Evolutionary conservation across 768 basidiomycete species (phyloP).

Genomic region (Auriscalpium vulgare): DNA sequence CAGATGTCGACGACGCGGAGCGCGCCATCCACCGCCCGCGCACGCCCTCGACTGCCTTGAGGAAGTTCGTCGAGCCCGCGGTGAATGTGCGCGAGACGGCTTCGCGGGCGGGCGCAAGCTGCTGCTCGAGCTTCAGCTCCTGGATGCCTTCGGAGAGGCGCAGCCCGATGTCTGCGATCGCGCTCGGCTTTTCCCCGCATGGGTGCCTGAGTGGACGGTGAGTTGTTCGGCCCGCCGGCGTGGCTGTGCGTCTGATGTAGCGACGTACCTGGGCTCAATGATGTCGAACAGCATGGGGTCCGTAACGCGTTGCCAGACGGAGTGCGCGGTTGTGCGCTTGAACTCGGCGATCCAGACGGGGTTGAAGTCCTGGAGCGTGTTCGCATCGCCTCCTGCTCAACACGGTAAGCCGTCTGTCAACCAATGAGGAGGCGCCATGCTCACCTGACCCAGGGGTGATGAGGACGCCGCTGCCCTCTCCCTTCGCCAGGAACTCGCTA

Average conservation of each 20-base stretch:
- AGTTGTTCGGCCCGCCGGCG: too few species aligned
- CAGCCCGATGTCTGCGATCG: constrained; percentile 86
- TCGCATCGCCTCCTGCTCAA: constrained; percentile 42
- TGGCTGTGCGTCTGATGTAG: too few species aligned
- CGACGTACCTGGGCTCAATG: constrained; percentile 74
- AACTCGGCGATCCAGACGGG: constrained; percentile 85
- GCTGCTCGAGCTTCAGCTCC: constrained; percentile 87
- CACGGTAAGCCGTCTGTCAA: not conserved
- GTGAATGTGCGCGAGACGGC: constrained; percentile 73
- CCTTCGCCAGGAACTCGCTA: constrained; percentile 72
- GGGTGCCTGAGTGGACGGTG: constrained; percentile 57
- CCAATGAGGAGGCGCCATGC: not conserved
- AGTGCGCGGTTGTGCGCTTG: constrained; percentile 78
- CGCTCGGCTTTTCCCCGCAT: constrained; percentile 83
- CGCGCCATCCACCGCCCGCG: constrained; percentile 61
- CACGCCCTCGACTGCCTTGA: constrained; percentile 88
- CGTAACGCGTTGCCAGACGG: constrained; percentile 85
- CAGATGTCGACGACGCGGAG: constrained; percentile 15
- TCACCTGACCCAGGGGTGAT: constrained; percentile 58
- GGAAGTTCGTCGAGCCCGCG: constrained; percentile 69
- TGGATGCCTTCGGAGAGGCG: constrained; percentile 91
- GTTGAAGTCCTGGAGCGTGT: constrained; percentile 73
- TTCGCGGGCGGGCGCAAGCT: constrained; percentile 88
- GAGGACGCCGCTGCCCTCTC: constrained; percentile 52
- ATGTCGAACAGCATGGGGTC: constrained; percentile 94